phyloP scores from a whole-genome alignment of 1,284 basidiomycete species.

The Pterulicium gracile region DNA sequence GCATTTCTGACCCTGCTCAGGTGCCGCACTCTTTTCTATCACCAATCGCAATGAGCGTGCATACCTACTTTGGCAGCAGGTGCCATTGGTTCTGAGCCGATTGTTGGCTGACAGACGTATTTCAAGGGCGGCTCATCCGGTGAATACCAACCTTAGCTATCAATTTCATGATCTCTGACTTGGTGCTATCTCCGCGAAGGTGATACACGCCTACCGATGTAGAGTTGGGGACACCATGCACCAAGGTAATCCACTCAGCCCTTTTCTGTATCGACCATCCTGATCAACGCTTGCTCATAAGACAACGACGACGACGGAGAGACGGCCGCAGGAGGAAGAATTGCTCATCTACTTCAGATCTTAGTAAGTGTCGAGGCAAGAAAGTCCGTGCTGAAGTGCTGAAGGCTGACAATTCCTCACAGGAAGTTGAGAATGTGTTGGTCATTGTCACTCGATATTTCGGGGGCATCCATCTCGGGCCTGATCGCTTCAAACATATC shows the following conservation, averaged over 20 bases:
- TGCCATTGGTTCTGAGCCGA: slow-evolving; percentile 61
- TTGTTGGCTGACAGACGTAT: slow-evolving; percentile 66
- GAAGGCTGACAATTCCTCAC: too few species aligned
- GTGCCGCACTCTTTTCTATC: too few species aligned
- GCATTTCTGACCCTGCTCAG: slow-evolving; percentile 68
- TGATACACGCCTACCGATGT: slow-evolving; percentile 85
- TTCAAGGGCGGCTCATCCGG: slow-evolving; percentile 66
- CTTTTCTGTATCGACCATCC: not conserved
- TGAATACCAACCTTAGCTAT: too few species aligned
- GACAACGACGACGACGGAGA: slow-evolving; percentile 95
- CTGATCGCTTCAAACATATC: slow-evolving; percentile 89
- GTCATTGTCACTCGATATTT: slow-evolving; percentile 79
- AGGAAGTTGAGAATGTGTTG: slow-evolving; percentile 76
- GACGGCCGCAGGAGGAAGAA: slow-evolving; percentile 76
- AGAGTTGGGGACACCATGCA: slow-evolving; percentile 54
- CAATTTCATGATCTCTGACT: too few species aligned
- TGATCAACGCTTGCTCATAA: slow-evolving; percentile 18
- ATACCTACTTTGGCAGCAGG: slow-evolving; percentile 31
- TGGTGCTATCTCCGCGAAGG: too few species aligned
- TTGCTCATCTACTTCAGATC: slow-evolving; percentile 84
- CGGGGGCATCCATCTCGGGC: slow-evolving; percentile 73
- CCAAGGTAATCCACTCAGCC: slow-evolving; percentile 41
- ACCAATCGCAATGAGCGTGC: too few species aligned
- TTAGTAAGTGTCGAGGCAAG: slow-evolving; percentile 55
- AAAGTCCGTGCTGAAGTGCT: not conserved